phyloP scores from a whole-genome alignment of 1,139 yeast genomes.

The Pneumocystis oryctolagi region DNA sequence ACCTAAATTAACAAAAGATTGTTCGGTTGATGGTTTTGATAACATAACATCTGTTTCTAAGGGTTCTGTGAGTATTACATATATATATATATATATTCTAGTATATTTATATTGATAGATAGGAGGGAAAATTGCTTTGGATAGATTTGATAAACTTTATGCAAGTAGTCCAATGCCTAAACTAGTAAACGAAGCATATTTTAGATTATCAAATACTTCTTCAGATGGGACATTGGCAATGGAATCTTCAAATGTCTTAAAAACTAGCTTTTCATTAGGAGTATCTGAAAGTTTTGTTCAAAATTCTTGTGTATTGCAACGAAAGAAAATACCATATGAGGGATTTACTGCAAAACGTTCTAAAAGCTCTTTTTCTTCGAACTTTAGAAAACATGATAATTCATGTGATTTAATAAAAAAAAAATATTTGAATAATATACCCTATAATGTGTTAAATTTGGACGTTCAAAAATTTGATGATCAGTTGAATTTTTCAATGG shows the following conservation, averaged over 20 bases:
- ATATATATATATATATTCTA: not conserved
- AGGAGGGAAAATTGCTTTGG: not conserved
- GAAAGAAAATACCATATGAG: not conserved
- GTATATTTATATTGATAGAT: not conserved
- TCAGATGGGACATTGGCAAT: not conserved
- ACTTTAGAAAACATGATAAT: not conserved
- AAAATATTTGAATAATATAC: not conserved
- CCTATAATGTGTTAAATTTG: not conserved
- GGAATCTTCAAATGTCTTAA: not conserved
- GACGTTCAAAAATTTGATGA: not conserved
- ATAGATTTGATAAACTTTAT: not conserved
- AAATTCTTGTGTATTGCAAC: not conserved
- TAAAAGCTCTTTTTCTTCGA: not conserved
- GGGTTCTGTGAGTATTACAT: not conserved
- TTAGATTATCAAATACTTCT: not conserved
- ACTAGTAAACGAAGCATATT: not conserved
- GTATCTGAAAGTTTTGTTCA: not conserved
- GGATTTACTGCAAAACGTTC: not conserved
- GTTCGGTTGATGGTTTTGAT: not conserved
- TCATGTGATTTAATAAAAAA: not conserved
- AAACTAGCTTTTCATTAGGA: not conserved
- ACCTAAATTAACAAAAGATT: not conserved
- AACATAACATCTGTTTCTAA: not conserved
- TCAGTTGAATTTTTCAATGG: not conserved
- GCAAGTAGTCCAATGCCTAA: slow-evolving; percentile 1